These are phyloP conservation scores for Vitis hybrid DNA, from an alignment of 177 flowering plant species.

Conservation along the genomic window DNA sequence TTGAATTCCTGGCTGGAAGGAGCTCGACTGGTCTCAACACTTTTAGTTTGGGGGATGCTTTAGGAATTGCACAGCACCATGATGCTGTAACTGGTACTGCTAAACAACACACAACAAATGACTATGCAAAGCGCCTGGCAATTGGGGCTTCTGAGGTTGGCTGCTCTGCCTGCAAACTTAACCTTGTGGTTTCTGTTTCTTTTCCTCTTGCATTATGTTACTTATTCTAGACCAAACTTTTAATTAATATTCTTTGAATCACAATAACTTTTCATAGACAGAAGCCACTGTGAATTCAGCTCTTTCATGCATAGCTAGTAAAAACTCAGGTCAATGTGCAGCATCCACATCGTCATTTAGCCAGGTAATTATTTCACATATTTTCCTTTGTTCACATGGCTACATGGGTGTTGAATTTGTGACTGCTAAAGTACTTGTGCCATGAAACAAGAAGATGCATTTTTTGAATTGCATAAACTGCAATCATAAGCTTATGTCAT, in stretches of 20 bases:
- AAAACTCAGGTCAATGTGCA: conserved; percentile 38
- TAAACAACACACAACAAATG: conserved; percentile 83
- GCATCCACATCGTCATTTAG: conserved; percentile 31
- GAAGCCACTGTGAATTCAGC: conserved; percentile 60
- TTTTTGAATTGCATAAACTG: background rate
- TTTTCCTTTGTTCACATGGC: background rate
- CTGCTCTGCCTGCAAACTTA: background rate
- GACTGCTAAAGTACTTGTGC: background rate
- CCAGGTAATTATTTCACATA: conserved; percentile 50
- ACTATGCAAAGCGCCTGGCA: conserved; percentile 78
- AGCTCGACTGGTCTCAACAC: conserved; percentile 51
- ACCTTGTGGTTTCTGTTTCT: background rate
- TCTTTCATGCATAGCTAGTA: conserved; percentile 51
- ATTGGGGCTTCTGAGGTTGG: conserved; percentile 77
- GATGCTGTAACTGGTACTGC: conserved; percentile 92
- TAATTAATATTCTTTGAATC: conserved; percentile 1
- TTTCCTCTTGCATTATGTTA: background rate
- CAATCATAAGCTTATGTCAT: background rate
- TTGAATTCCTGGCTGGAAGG: conserved; percentile 72
- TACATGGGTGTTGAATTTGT: background rate
- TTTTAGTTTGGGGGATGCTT: conserved; percentile 71
- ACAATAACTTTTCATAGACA: conserved; percentile 37
- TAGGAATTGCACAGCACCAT: conserved; percentile 90
- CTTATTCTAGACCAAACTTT: conserved; percentile 1
- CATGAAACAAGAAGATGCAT: background rate